Evolutionary conservation across 345 rosid genomes (phyloP).

Genomic region (Erucastrum elatum): DNA sequence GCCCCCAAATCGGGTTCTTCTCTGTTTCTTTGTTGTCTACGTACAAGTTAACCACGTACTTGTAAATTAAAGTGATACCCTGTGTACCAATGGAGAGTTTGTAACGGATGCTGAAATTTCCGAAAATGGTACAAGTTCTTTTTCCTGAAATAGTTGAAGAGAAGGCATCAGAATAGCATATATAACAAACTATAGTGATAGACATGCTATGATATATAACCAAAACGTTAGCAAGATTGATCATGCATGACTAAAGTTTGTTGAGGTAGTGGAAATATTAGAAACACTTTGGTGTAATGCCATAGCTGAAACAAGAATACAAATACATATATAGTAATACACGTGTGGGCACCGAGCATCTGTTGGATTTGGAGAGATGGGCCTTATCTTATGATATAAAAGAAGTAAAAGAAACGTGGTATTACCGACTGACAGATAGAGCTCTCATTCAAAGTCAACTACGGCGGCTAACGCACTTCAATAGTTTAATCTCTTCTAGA

Average conservation of each 20-base stretch:
- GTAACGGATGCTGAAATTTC: not conserved
- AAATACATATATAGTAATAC: too few relatives aligned
- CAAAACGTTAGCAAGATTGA: not conserved
- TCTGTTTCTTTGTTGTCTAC: conserved; percentile 21
- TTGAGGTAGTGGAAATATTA: not conserved
- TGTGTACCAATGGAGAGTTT: conserved; percentile 1
- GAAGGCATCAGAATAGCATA: not conserved
- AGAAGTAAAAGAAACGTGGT: too few relatives aligned
- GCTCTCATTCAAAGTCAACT: too few relatives aligned
- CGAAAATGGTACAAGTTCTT: conserved; percentile 9
- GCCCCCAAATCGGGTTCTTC: conserved; percentile 14
- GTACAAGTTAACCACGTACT: not conserved
- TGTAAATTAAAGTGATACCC: conserved; percentile 17
- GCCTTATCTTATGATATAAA: too few relatives aligned
- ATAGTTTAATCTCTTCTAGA: too few relatives aligned
- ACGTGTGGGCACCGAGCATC: too few relatives aligned
- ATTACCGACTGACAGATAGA: too few relatives aligned
- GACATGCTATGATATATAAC: not conserved
- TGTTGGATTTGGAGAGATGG: too few relatives aligned
- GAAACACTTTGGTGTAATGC: not conserved
- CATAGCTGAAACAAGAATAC: too few relatives aligned
- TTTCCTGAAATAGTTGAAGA: not conserved
- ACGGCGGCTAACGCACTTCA: too few relatives aligned
- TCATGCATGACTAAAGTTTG: not conserved
- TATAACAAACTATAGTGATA: not conserved